phyloP scores from a whole-genome alignment of 805 yeast genomes.

The Pichia manshurica region DNA sequence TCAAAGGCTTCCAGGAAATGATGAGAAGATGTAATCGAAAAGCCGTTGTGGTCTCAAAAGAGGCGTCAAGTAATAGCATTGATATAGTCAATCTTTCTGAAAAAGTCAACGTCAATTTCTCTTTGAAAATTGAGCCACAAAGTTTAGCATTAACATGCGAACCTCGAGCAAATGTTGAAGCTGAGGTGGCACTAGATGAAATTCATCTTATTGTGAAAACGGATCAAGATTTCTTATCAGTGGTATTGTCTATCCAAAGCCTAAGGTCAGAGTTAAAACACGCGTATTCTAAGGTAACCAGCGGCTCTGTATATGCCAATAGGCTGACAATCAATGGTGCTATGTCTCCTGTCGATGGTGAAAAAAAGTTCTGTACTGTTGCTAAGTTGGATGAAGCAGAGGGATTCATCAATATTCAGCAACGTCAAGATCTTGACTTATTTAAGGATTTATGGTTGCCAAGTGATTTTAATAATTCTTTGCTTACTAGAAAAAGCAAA shows the following conservation, averaged over 20 bases:
- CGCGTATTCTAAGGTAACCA: conserved; percentile 81
- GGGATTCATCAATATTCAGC: conserved; percentile 70
- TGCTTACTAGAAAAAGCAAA: not conserved
- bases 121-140: conserved; percentile 66
- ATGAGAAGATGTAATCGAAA: conserved; percentile 35
- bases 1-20: conserved; percentile 42
- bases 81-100: conserved; percentile 43
- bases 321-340: conserved; percentile 44
- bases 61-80: conserved; percentile 12
- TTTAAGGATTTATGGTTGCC: conserved; percentile 83
- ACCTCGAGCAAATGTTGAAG: conserved; percentile 90
- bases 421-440: conserved; percentile 77
- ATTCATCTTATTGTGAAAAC: conserved; percentile 56
- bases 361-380: conserved; percentile 44
- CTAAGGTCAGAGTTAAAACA: conserved; percentile 77
- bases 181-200: conserved; percentile 68
- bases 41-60: not conserved
- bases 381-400: conserved; percentile 45
- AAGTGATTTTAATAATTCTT: conserved; percentile 27
- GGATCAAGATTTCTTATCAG: conserved; percentile 35
- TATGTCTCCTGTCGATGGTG: conserved; percentile 34
- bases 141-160: conserved; percentile 78
- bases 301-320: conserved; percentile 59
- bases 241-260: conserved; percentile 45
- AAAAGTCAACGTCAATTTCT: conserved; percentile 56